Percentiles rank a stretch among this genome's conserved stretches.
Evolutionary conservation across 148 eudicot genomes (phyloP).

Genomic region (Chenopodium suecicum): DNA sequence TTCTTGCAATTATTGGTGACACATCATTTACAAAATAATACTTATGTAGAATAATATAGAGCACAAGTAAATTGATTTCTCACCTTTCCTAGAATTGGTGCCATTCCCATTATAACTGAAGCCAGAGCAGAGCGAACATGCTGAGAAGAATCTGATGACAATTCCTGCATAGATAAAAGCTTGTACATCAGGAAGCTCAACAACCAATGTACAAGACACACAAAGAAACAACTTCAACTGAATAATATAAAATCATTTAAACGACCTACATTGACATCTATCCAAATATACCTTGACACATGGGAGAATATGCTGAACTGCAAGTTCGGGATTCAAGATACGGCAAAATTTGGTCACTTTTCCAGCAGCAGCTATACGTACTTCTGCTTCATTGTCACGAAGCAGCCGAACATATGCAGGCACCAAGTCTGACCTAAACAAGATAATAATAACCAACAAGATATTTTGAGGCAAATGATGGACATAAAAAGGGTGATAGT

Average conservation of each 20-base stretch:
- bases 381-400: constrained; percentile 94
- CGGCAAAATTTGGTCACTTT: constrained; percentile 80
- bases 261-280: not conserved
- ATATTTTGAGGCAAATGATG: constrained; percentile 1
- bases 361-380: constrained; percentile 90
- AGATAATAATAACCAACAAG: constrained; percentile 13
- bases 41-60: not conserved
- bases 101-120: constrained; percentile 58
- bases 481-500: not conserved
- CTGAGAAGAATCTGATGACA: constrained; percentile 55
- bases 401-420: constrained; percentile 88
- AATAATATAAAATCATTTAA: not conserved
- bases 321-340: constrained; percentile 71
- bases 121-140: constrained; percentile 54
- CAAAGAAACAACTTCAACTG: not conserved
- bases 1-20: not conserved
- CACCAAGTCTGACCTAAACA: constrained; percentile 63
- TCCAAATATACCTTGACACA: constrained; percentile 69
- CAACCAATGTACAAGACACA: not conserved
- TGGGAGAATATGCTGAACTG: constrained; percentile 79
- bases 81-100: constrained; percentile 54
- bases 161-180: constrained; percentile 31
- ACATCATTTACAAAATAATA: not conserved
- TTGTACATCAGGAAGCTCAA: not conserved
- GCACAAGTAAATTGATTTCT: constrained; percentile 1